Conservation (phyloP, 106 monocot species). For the Dioscorea dumetorum region DNA sequence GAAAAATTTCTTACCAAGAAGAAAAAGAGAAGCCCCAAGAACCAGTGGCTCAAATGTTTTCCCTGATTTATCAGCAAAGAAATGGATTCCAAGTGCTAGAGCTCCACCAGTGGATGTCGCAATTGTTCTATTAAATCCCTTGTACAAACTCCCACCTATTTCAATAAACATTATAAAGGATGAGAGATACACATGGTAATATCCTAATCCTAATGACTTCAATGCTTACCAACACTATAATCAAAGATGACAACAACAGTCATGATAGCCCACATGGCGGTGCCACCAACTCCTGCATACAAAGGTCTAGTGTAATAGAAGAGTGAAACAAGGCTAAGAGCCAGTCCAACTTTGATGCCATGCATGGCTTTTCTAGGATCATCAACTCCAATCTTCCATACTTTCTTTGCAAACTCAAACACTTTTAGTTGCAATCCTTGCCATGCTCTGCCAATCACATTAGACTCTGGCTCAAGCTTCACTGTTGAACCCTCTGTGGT, state of each 20-base stretch:
- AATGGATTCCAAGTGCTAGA: conserved; percentile 52
- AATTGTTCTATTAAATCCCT: conserved; percentile 48
- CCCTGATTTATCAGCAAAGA: conserved; percentile 40
- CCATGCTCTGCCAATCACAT: conserved; percentile 5
- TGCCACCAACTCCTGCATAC: conserved; percentile 52
- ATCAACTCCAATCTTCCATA: conserved; percentile 20
- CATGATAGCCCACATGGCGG: conserved; percentile 67
- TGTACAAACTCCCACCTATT: conserved; percentile 57
- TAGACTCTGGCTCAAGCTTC: conserved; percentile 1
- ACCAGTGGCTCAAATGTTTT: conserved; percentile 38
- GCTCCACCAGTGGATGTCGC: conserved; percentile 40
- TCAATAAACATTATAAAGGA: background rate
- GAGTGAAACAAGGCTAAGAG: conserved; percentile 46
- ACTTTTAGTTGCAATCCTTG: background rate
- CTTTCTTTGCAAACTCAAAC: background rate
- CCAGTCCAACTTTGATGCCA: conserved; percentile 47
- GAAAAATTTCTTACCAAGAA: conserved; percentile 35
- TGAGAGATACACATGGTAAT: background rate
- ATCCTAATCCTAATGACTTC: background rate
- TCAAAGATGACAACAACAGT: conserved; percentile 60
- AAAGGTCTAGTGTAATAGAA: conserved; percentile 54
- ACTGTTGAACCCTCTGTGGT: background rate
- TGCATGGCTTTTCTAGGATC: conserved; percentile 50
- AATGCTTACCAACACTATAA: conserved; percentile 40
- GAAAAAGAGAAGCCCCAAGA: conserved; percentile 39